A percentile compares a stretch with the other conserved stretches of the same genome.
Evolutionary conservation across 164 flowering plant species (phyloP).

Genomic region (Warburgia ugandensis): DNA sequence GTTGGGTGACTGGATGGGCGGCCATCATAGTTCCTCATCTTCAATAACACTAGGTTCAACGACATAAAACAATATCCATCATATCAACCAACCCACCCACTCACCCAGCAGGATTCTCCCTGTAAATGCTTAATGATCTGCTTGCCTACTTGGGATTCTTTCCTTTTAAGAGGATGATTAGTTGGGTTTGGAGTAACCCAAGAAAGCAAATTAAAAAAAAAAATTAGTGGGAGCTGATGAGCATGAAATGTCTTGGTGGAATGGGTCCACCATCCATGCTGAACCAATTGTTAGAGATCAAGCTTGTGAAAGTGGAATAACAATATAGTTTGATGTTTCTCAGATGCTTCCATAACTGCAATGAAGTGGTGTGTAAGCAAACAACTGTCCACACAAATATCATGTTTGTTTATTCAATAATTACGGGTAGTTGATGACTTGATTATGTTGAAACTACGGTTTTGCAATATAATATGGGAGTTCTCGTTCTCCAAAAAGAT

Average conservation of each 20-base stretch:
- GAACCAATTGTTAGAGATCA: too few species aligned
- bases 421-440: constrained; percentile 30
- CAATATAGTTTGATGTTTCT: constrained; percentile 1
- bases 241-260: too few species aligned
- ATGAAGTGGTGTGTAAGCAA: background rate
- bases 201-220: too few species aligned
- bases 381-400: constrained; percentile 6
- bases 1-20: background rate
- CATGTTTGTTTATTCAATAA: constrained; percentile 29
- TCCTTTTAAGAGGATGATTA: too few species aligned
- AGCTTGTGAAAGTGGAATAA: too few species aligned
- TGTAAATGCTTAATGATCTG: constrained; percentile 9
- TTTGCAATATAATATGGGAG: constrained; percentile 21
- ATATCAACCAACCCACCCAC: constrained; percentile 32
- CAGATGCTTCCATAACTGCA: background rate
- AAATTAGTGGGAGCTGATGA: too few species aligned
- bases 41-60: constrained; percentile 11
- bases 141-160: background rate
- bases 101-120: constrained; percentile 12
- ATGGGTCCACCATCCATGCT: too few species aligned
- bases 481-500: constrained; percentile 56
- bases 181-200: too few species aligned
- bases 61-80: constrained; percentile 22
- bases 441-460: constrained; percentile 37
- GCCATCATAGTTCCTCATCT: background rate